Base-by-base conservation (phyloP, 2,329 filamentous ascomycete species). In the Nannizziopsis arthrosporioides region DNA sequence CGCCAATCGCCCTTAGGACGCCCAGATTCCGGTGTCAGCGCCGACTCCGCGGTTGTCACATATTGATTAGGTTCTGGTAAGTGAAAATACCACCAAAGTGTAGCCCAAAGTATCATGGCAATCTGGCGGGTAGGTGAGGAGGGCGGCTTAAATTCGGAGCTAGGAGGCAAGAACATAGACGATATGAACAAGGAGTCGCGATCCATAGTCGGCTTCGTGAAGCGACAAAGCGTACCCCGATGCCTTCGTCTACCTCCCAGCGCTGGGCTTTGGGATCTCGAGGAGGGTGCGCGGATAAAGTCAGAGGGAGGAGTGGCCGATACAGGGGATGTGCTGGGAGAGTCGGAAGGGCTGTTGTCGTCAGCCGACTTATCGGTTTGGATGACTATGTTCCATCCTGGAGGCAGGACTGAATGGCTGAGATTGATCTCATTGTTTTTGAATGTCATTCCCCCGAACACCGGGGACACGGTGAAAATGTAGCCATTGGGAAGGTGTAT, bases 31-130 rank as follows among this genome's bases (percentile, higher is more conserved):
- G 84, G 83, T 0, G 87, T 90, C 49, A 73, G 63, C 54, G 74
- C 76, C 1, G 81, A 84, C 0, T 76, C 71, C 4, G 78, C 70
- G 5, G 78, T 85, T 14, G 73, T 73, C 31, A 92, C 61, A 43
- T 78, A 75, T 0, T 76, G 73, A 17, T 75, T 72, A 0, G 90
- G 90, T 57, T 82, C 76, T 1, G 80, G 76, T 64, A 94, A 86
- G 68, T 95, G 89, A 58, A 95, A 96, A 71, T 96, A 96, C 90
- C 90, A 96, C 71, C 87, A 94, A 37, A 96, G 72, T 1, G 87
- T 89, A 31, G 88, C 80, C 85, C 87, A 96, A 5, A 96, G 75
- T 84, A 95, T 94, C 85, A 95, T 88, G 55, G 90, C 90, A 51
- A 94, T 85, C 68, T 94, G 85, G 39, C 89, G 75, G 0, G 87